Evolutionary conservation across 1,139 yeast genomes (phyloP).

Genomic region (Geotrichum siamense): DNA sequence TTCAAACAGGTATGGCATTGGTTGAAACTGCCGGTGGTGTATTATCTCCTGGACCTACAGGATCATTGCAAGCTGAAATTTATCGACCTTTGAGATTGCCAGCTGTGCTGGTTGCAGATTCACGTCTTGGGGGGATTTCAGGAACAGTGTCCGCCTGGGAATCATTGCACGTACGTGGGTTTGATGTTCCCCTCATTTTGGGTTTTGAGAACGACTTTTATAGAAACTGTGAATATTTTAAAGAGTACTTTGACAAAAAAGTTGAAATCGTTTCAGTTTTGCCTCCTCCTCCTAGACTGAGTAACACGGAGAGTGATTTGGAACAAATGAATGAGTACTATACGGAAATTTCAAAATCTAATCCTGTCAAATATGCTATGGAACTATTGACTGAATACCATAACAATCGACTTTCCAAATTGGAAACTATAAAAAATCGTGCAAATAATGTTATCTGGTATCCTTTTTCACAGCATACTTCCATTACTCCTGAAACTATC

Average conservation of each 20-base stretch:
- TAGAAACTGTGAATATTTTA: slow-evolving; percentile 24
- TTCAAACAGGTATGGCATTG: slow-evolving; percentile 20
- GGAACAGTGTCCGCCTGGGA: slow-evolving; percentile 28
- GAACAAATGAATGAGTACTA: slow-evolving; percentile 23
- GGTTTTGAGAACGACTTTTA: slow-evolving; percentile 23
- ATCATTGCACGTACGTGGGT: slow-evolving; percentile 25
- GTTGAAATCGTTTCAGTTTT: neutral
- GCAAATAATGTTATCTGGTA: slow-evolving; percentile 28
- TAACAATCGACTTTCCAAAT: slow-evolving; percentile 16
- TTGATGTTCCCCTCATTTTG: slow-evolving; percentile 24
- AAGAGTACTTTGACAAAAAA: slow-evolving; percentile 20
- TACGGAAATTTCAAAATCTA: slow-evolving; percentile 14
- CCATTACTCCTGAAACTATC: slow-evolving; percentile 21
- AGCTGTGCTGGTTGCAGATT: slow-evolving; percentile 26
- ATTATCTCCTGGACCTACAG: slow-evolving; percentile 27
- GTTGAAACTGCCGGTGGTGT: slow-evolving; percentile 31
- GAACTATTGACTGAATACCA: slow-evolving; percentile 19
- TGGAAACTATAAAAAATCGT: slow-evolving; percentile 21
- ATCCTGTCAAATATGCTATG: slow-evolving; percentile 16
- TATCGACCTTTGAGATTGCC: slow-evolving; percentile 28
- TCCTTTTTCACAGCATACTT: slow-evolving; percentile 30
- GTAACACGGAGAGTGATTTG: slow-evolving; percentile 16
- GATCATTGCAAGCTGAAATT: slow-evolving; percentile 26
- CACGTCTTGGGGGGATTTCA: slow-evolving; percentile 28
- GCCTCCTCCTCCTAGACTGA: slow-evolving; percentile 21